Evolutionary conservation across 2,329 filamentous ascomycete species (phyloP).

Genomic region (Bisporella sp.): DNA sequence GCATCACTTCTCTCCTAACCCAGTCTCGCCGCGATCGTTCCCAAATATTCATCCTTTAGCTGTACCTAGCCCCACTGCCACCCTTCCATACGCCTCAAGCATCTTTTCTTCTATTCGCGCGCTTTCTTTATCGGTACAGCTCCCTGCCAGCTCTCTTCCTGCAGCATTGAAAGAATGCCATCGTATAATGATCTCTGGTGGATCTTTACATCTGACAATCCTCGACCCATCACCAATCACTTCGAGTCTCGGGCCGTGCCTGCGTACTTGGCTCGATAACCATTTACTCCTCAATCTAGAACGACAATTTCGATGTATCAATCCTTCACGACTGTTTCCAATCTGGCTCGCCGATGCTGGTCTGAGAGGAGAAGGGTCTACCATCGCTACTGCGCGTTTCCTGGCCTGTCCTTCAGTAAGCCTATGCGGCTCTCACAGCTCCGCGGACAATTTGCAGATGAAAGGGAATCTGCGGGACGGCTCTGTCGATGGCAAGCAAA

Average conservation of each 20-base stretch:
- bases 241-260: slow-evolving; percentile 46
- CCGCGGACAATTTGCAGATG: background rate
- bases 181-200: slow-evolving; percentile 44
- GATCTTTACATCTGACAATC: slow-evolving; percentile 50
- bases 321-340: slow-evolving; percentile 51
- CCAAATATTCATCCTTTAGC: slow-evolving; percentile 27
- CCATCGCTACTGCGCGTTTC: slow-evolving; percentile 17
- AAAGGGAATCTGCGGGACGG: slow-evolving; percentile 8
- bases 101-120: slow-evolving; percentile 45
- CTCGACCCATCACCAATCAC: slow-evolving; percentile 55
- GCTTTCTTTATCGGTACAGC: slow-evolving; percentile 47
- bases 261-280: slow-evolving; percentile 56
- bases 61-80: slow-evolving; percentile 30
- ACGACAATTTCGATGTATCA: slow-evolving; percentile 49
- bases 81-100: slow-evolving; percentile 27
- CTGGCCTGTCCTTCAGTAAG: slow-evolving; percentile 10
- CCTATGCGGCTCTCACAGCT: background rate
- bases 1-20: slow-evolving; percentile 34
- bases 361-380: slow-evolving; percentile 34
- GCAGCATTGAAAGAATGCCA: slow-evolving; percentile 48
- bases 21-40: slow-evolving; percentile 29
- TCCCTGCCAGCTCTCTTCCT: slow-evolving; percentile 50
- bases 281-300: slow-evolving; percentile 54
- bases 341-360: slow-evolving; percentile 50
- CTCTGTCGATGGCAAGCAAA: background rate